phyloP scores from a whole-genome alignment of 257 asterid genomes.

The Marsdenia floribunda region DNA sequence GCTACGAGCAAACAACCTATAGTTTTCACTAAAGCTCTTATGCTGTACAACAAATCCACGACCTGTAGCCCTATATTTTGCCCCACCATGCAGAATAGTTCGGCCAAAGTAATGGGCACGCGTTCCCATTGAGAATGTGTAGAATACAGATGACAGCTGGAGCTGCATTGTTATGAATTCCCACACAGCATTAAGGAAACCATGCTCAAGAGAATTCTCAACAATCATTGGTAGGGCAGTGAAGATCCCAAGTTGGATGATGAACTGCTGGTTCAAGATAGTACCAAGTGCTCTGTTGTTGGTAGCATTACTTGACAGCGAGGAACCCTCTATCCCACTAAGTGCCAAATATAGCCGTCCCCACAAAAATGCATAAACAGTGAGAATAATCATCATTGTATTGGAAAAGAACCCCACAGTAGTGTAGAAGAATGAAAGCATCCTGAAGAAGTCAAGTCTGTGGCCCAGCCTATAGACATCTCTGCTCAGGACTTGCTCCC shows the following conservation, averaged over 20 bases:
- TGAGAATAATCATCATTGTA: constrained; percentile 90
- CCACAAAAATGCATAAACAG: constrained; percentile 95
- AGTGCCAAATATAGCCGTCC: constrained; percentile 95
- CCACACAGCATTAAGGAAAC: constrained; percentile 87
- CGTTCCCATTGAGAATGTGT: constrained; percentile 97
- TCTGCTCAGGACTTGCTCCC: constrained; percentile 92
- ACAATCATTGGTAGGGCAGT: constrained; percentile 96
- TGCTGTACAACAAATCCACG: constrained; percentile 99
- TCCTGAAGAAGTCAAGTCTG: constrained; percentile 91
- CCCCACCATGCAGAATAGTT: constrained; percentile 97
- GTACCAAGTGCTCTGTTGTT: constrained; percentile 88
- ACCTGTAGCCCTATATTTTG: constrained; percentile 96
- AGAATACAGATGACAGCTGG: constrained; percentile 90
- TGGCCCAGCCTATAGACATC: constrained; percentile 98
- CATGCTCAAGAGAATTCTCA: constrained; percentile 95
- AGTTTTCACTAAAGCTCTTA: constrained; percentile 84
- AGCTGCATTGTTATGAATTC: constrained; percentile 96
- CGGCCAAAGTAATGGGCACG: constrained; percentile 99
- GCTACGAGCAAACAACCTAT: constrained; percentile 88
- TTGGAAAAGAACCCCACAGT: constrained; percentile 95
- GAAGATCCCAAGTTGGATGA: constrained; percentile 88
- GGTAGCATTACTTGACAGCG: constrained; percentile 34
- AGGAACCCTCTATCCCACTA: constrained; percentile 82
- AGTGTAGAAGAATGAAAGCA: constrained; percentile 96
- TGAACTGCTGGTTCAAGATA: constrained; percentile 94